These are phyloP conservation scores for Houttuynia cordata DNA, from an alignment of 164 flowering plant genomes.

Conservation along the genomic window DNA sequence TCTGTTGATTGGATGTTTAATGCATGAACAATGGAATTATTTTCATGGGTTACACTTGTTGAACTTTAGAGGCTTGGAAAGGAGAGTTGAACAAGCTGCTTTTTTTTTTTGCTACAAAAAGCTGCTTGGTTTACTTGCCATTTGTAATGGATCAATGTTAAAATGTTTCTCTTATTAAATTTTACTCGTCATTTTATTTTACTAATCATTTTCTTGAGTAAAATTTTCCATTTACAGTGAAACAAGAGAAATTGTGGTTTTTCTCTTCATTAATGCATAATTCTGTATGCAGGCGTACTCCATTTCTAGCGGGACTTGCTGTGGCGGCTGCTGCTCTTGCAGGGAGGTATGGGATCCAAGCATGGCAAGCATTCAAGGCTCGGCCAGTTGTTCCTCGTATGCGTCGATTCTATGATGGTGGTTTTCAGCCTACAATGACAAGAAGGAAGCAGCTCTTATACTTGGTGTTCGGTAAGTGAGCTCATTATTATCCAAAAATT, in stretches of 20 bases:
- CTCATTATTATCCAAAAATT: too few species aligned
- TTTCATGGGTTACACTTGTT: too few species aligned
- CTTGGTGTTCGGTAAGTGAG: slow-evolving; percentile 69
- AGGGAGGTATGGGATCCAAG: slow-evolving; percentile 66
- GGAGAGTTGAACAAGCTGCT: too few species aligned
- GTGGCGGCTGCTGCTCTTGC: slow-evolving; percentile 83
- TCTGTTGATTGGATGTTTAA: too few species aligned
- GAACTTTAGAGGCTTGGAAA: too few species aligned
- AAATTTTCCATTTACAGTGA: not conserved
- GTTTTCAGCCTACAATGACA: slow-evolving; percentile 82
- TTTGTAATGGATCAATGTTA: too few species aligned
- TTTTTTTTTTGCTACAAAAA: too few species aligned
- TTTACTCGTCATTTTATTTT: too few species aligned
- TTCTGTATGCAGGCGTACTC: slow-evolving; percentile 39
- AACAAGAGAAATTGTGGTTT: not conserved
- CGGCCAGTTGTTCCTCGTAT: slow-evolving; percentile 53
- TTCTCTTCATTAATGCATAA: not conserved
- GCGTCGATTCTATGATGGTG: slow-evolving; percentile 85
- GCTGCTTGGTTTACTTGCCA: too few species aligned
- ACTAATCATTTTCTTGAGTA: too few species aligned
- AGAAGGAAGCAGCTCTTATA: slow-evolving; percentile 87
- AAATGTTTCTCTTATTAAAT: too few species aligned
- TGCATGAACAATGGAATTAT: too few species aligned
- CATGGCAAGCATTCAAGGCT: slow-evolving; percentile 86
- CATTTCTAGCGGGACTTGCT: slow-evolving; percentile 66